Conservation (phyloP, 2,329 filamentous ascomycete species). For the Penicillium sp. region DNA sequence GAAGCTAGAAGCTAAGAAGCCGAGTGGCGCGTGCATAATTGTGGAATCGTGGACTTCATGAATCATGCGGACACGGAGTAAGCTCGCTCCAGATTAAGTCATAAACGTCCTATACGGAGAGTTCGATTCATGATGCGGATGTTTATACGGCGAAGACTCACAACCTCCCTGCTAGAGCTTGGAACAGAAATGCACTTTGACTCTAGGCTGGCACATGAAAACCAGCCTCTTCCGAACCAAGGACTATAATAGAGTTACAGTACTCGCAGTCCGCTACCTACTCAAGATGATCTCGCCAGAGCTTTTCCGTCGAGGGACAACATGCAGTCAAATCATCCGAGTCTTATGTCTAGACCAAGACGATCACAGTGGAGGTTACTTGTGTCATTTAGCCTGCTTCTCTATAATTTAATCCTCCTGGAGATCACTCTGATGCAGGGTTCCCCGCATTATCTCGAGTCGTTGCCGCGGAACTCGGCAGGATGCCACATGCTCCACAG, state of each 20-base stretch:
- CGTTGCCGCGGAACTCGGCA: constrained; percentile 10
- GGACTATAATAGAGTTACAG: too few relatives aligned
- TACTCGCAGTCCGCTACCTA: too few relatives aligned
- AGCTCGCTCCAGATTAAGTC: not conserved
- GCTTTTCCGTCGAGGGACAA: too few relatives aligned
- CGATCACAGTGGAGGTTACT: not conserved
- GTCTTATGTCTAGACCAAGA: too few relatives aligned
- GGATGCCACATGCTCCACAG: not conserved
- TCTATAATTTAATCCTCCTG: not conserved
- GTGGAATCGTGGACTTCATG: not conserved
- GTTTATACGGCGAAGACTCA: too few relatives aligned
- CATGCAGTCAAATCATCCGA: too few relatives aligned
- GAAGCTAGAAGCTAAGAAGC: not conserved
- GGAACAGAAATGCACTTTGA: too few relatives aligned
- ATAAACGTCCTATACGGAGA: not conserved
- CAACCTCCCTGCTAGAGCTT: too few relatives aligned
- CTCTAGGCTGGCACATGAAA: too few relatives aligned
- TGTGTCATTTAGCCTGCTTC: not conserved
- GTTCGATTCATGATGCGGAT: not conserved
- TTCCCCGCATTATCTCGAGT: not conserved
- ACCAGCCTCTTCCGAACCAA: too few relatives aligned
- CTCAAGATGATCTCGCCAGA: too few relatives aligned
- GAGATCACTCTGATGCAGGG: not conserved
- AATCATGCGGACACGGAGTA: not conserved
- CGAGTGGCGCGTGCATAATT: not conserved